Percentiles rank a stretch among this genome's conserved stretches.
phyloP scores from a whole-genome alignment of 768 basidiomycete genomes.

The Agaricus bisporus region DNA sequence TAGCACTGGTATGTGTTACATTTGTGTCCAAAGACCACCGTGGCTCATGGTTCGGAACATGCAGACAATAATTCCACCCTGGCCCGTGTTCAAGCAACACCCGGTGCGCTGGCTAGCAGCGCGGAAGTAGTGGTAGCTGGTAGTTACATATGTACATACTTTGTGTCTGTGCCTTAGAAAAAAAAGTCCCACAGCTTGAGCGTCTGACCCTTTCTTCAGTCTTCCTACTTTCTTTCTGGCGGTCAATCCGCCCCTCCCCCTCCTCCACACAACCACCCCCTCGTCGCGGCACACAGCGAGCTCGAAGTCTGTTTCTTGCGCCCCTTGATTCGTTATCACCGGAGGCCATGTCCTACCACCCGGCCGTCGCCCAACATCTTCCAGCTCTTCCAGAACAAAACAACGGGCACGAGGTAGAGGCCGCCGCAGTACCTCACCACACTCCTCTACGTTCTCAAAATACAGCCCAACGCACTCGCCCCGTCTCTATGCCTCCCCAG shows the following conservation, averaged over 20 bases:
- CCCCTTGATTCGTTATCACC: not conserved
- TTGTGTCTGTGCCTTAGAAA: conserved; percentile 7
- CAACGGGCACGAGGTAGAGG: conserved; percentile 62
- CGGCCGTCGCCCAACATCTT: conserved; percentile 39
- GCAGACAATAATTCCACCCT: conserved; percentile 62
- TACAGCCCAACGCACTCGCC: conserved; percentile 46
- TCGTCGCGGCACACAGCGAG: not conserved
- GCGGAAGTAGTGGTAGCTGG: conserved; percentile 22
- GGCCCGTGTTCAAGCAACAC: conserved; percentile 60
- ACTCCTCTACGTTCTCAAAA: conserved; percentile 23
- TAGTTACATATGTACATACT: not conserved
- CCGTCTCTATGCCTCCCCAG: conserved; percentile 75
- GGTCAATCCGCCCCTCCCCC: not conserved
- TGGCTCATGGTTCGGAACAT: not conserved
- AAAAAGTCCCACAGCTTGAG: conserved; percentile 12
- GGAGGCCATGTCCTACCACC: conserved; percentile 30
- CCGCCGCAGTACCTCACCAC: conserved; percentile 14
- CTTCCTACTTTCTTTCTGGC: not conserved
- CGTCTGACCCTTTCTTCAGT: conserved; percentile 1
- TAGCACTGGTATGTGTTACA: conserved; percentile 35
- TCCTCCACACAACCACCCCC: not conserved
- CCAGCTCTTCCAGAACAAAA: conserved; percentile 45
- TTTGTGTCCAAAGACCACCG: not conserved
- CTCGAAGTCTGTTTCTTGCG: not conserved
- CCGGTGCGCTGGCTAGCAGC: conserved; percentile 56